These are phyloP conservation scores for Podaxis mareebaensis DNA, from an alignment of 768 basidiomycete genomes.

Conservation along the genomic window DNA sequence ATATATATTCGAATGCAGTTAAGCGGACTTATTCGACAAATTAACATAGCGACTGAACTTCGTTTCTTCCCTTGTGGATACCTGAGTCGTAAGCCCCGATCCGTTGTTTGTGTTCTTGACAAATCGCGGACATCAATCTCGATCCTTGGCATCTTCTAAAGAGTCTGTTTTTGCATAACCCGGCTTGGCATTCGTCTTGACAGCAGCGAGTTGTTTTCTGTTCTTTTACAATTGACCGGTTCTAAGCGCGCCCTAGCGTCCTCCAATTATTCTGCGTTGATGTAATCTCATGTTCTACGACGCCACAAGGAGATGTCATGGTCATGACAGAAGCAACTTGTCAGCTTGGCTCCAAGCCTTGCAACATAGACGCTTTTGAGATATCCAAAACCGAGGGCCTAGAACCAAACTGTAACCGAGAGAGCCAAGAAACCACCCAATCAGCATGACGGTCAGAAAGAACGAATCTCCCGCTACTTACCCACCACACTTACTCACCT, in stretches of 20 bases:
- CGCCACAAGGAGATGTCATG: background rate
- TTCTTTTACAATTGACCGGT: background rate
- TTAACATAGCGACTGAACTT: background rate
- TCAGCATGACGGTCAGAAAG: too few relatives aligned
- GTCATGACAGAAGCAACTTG: background rate
- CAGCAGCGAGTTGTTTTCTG: background rate
- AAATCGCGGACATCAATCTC: background rate
- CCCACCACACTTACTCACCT: too few relatives aligned
- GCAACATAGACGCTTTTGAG: background rate
- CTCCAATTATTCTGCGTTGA: too few relatives aligned
- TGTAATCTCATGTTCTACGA: too few relatives aligned
- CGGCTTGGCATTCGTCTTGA: conserved; percentile 1
- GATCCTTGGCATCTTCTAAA: background rate
- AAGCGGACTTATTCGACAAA: background rate
- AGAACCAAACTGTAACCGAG: too few relatives aligned
- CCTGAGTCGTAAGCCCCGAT: background rate
- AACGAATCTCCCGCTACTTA: too few relatives aligned
- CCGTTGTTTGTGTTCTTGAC: background rate
- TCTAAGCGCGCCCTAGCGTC: background rate
- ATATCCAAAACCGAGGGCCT: too few relatives aligned
- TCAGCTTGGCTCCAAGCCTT: background rate
- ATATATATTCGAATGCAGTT: background rate
- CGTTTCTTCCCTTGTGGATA: background rate
- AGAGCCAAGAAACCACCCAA: too few relatives aligned
- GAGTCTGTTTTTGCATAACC: background rate